Evolutionary conservation across 192 early-diverging fungal species (phyloP), one percentile per base, ranked within the genome.

Genomic region (Chytriomyces confervae): DNA sequence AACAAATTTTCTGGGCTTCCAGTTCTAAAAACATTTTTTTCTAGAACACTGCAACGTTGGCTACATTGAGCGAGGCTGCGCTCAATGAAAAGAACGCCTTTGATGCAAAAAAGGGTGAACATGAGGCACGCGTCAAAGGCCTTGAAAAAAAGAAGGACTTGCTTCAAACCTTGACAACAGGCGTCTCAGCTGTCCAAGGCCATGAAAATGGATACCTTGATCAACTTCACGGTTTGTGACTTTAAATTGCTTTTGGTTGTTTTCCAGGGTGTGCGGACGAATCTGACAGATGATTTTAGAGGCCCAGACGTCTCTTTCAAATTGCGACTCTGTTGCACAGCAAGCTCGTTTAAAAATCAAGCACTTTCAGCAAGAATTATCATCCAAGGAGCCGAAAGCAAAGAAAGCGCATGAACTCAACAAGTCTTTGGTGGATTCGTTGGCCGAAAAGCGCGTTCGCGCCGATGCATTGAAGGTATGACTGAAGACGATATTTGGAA

Each of bases 201-300:
- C 91, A 96, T 69, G 95, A 99, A 71, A 95, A 93, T 77, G 96
- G 97, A 2, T 99, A 97, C 72, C 92, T 96, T 91, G 93, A 97
- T 84, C 97, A 98, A 78, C 83, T 99, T n/a, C 90, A 94, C 81
- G 84, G 91, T 90, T 81, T 16, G 9, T 0, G n/a, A n/a, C n/a
- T n/a, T n/a, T n/a, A n/a, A n/a, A n/a, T n/a, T n/a, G n/a, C n/a
- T 4, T 36, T 13, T 16, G 1, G 23, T 8, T 10, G 8, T 5
- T 45, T 65, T 5, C 5, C 83, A 11, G 13, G 50, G 48, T 5
- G 45, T 65, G 29, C 13, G 23, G 11, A 11, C 4, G 18, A 29
- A 2, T 2, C 7, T 69, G n/a, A 16, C 36, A 10, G 3, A 49
- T 36, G 0, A 24, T 53, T 61, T 72, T 60, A 77, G 80, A 76